Conservation (phyloP, 176 grass and related monocot genomes). For the Cenchrus fungigraminus region DNA sequence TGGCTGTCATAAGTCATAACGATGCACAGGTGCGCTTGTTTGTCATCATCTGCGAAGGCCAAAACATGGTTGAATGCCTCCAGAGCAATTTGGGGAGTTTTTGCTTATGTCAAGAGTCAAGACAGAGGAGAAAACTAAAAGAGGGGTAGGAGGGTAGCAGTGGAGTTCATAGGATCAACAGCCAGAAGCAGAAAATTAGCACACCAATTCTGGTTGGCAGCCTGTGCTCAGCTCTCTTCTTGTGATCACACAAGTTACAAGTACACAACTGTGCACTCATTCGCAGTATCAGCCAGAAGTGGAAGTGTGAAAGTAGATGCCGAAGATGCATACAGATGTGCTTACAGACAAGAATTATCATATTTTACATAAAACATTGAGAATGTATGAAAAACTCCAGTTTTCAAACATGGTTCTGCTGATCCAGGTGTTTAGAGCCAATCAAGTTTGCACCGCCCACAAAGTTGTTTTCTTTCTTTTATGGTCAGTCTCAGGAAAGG, state of each 20-base stretch:
- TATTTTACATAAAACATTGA: neutral
- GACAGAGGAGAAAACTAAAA: neutral
- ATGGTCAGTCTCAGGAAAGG: neutral
- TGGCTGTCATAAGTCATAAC: neutral
- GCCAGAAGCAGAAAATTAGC: neutral
- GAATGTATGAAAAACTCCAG: neutral
- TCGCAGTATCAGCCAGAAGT: neutral
- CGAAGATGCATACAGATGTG: neutral
- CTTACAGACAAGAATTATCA: neutral
- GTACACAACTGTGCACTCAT: neutral
- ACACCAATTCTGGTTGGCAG: neutral
- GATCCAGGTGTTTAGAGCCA: neutral
- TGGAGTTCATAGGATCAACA: neutral
- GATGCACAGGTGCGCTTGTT: neutral
- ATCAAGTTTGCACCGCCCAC: neutral
- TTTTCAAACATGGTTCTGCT: neutral
- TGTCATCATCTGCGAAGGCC: neutral
- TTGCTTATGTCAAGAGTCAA: neutral
- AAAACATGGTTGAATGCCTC: neutral
- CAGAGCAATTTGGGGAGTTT: neutral
- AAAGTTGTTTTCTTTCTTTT: slow-evolving; percentile 10
- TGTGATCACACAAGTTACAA: neutral
- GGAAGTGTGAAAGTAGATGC: neutral
- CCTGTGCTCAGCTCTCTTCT: neutral
- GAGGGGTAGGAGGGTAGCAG: neutral